Evolutionary conservation across 1,284 basidiomycete species (phyloP), one percentile per base, ranked within the genome.

Genomic region (Earliella scabrosa): DNA sequence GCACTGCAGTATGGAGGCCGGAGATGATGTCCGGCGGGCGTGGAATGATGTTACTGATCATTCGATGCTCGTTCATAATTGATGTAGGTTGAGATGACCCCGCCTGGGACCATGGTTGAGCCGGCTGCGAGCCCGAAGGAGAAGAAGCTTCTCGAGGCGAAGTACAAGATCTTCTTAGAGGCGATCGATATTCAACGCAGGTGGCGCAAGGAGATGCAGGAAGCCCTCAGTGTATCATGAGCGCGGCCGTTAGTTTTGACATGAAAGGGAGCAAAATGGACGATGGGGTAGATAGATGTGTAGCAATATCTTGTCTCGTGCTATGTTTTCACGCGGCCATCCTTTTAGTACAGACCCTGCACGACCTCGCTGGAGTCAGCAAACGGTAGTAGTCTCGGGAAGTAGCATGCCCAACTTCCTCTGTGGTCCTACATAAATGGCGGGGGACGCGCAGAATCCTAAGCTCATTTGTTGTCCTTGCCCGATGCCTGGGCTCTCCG

Each of bases 81-180:
- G 20, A 34, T 34, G 11, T 64, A 93, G 92, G 83, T 90, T 38
- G 88, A 93, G 65, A 98, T 98, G 96, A 97, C 95, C 10, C 91
- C 91, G 47, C 79, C 88, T 0, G 97, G 92, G 1, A 86, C 82
- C 10, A 79, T 90, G 45, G 80, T 99, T 34, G 73, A 77, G n/a
- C 92, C 96, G 13, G 74, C 80, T 21, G 82, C 84, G 21, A 78
- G 82, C 27, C 59, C 73, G 4, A 83, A 77, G 73, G 90, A 92
- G 73, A 85, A 85, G 73, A 86, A 79, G 70, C 73, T 97, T 61
- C 76, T 97, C 50, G 87, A 94, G 54, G 93, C 90, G 14, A 99
- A 99, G 78, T 99, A 97, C 74, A 87, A 86, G 72, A 96, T 98
- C 67, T 98, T 98, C 79, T 76, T 83, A 51, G 95, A 98, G 72